Percentiles rank a stretch among this genome's conserved stretches.
Evolutionary conservation across 2,329 filamentous ascomycete genomes (phyloP).

Genomic region (Graphilbum fragrans): DNA sequence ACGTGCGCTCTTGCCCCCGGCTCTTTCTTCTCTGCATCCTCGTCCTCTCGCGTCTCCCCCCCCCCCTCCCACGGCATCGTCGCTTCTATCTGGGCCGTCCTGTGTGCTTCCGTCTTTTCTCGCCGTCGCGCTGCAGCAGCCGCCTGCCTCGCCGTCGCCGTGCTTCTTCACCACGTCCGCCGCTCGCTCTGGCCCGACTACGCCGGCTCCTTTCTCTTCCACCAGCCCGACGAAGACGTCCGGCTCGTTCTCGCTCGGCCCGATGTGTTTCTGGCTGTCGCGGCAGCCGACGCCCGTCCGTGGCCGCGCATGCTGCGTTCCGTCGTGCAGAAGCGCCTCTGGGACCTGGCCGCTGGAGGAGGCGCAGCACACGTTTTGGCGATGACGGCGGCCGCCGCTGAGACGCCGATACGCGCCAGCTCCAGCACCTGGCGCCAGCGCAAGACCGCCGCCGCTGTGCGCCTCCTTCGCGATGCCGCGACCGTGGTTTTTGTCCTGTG

Average conservation of each 20-base stretch:
- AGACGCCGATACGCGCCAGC: neutral
- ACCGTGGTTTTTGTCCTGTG: conserved; percentile 13
- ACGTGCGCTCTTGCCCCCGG: no score
- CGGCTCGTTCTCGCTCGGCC: conserved; percentile 23
- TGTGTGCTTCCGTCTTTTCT: conserved; percentile 13
- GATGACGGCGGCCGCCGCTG: neutral
- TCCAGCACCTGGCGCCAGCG: neutral
- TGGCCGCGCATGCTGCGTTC: conserved; percentile 6
- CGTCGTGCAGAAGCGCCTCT: conserved; percentile 8
- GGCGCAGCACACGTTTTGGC: conserved; percentile 1
- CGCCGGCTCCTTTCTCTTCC: conserved; percentile 18
- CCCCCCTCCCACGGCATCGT: neutral
- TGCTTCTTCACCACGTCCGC: conserved; percentile 26
- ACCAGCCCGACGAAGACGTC: conserved; percentile 20
- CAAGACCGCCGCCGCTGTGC: no score
- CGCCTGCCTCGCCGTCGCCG: conserved; percentile 19
- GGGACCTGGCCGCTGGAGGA: conserved; percentile 8
- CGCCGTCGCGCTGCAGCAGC: conserved; percentile 14
- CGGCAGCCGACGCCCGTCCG: conserved; percentile 12
- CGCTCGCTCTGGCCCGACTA: conserved; percentile 18
- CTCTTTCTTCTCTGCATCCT: no score
- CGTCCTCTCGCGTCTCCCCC: conserved; percentile 4
- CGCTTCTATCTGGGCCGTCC: conserved; percentile 4
- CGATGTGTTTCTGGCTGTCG: conserved; percentile 20
- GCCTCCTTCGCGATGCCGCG: neutral